phyloP scores from a whole-genome alignment of 768 basidiomycete species.

The Rhizopogon salebrosus region DNA sequence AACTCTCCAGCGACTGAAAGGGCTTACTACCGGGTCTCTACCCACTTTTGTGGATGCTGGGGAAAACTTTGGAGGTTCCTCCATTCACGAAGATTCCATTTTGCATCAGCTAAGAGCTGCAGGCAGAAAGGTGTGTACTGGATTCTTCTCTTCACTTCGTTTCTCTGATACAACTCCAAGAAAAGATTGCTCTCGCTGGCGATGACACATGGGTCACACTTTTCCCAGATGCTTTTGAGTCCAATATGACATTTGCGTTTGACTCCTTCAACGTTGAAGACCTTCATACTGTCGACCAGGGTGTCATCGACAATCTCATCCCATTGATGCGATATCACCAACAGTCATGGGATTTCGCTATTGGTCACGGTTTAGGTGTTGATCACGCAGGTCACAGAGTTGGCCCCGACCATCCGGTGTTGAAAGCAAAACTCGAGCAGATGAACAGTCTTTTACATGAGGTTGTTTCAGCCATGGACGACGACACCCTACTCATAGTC shows the following conservation, averaged over 20 bases:
- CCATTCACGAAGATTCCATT: constrained; percentile 84
- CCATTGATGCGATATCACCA: constrained; percentile 58
- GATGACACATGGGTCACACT: constrained; percentile 96
- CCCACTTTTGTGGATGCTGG: constrained; percentile 96
- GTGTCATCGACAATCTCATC: constrained; percentile 80
- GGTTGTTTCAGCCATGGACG: constrained; percentile 70
- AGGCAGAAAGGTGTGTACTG: constrained; percentile 51
- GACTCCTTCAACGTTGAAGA: constrained; percentile 99
- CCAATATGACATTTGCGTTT: constrained; percentile 75
- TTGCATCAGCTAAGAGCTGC: constrained; percentile 62
- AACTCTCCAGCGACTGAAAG: constrained; percentile 93
- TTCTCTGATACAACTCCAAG: constrained; percentile 14
- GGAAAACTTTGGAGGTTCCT: constrained; percentile 83
- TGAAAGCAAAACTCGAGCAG: constrained; percentile 81
- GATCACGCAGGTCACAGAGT: constrained; percentile 96
- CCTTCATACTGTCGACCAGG: constrained; percentile 90
- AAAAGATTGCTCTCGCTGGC: constrained; percentile 83
- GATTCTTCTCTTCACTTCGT: not conserved
- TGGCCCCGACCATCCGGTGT: constrained; percentile 82
- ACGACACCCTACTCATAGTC: constrained; percentile 88
- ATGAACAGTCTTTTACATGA: constrained; percentile 77
- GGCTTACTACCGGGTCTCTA: constrained; percentile 88
- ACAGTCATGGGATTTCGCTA: constrained; percentile 74
- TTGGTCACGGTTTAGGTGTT: constrained; percentile 93
- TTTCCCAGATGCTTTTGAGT: constrained; percentile 71